Conservation (phyloP, 208 protist genomes). For the Strigomonas culicis region DNA sequence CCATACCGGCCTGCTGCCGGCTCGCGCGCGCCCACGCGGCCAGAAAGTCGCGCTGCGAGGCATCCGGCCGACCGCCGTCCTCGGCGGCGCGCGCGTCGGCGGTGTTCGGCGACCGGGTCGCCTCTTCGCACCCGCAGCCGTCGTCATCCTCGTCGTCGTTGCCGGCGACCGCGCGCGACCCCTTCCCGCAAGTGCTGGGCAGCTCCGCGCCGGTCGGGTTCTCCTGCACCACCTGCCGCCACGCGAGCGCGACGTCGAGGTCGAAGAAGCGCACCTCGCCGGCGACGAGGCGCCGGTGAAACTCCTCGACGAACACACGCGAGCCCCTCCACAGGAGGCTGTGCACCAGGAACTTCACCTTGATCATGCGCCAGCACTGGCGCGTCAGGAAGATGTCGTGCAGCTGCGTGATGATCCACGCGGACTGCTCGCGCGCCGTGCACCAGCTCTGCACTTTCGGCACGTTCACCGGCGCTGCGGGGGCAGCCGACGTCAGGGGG, state of each 20-base stretch:
- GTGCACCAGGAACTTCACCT: conserved; percentile 25
- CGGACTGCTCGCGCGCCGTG: conserved; percentile 28
- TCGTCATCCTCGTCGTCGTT: background rate
- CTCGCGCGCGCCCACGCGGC: too few relatives aligned
- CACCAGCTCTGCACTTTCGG: conserved; percentile 20
- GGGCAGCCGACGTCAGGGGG: conserved; percentile 18
- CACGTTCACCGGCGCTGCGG: conserved; percentile 19
- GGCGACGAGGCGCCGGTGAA: too few relatives aligned
- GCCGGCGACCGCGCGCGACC: background rate
- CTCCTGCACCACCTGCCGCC: conserved; percentile 9
- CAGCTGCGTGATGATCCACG: conserved; percentile 35
- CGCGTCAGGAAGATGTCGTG: conserved; percentile 26
- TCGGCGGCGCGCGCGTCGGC: background rate
- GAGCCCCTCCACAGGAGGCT: conserved; percentile 33
- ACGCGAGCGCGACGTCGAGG: too few relatives aligned
- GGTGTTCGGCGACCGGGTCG: background rate
- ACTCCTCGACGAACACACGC: conserved; percentile 13
- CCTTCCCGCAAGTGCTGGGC: conserved; percentile 17
- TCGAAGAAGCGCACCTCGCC: too few relatives aligned
- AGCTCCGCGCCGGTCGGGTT: conserved; percentile 22
- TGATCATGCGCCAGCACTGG: conserved; percentile 31
- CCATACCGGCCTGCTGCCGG: too few relatives aligned
- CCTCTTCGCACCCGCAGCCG: background rate
- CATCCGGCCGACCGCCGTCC: background rate
- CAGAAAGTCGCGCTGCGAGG: background rate